These are phyloP conservation scores for Linum tenue DNA, from an alignment of 345 rosid genomes.

Conservation along the genomic window DNA sequence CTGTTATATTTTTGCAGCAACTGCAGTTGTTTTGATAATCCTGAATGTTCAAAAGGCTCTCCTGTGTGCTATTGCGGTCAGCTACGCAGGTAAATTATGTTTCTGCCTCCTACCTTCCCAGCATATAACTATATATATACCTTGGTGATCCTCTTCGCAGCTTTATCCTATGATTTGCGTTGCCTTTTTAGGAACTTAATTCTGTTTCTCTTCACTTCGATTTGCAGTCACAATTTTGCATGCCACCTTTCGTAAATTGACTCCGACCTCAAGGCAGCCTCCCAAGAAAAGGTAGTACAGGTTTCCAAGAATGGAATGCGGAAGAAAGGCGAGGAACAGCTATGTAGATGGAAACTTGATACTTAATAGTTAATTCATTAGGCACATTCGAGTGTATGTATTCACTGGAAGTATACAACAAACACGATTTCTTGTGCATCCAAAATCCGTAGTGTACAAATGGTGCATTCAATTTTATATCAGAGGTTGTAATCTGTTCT, in stretches of 20 bases:
- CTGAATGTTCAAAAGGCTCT: constrained; percentile 86
- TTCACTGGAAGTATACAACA: too few relatives aligned
- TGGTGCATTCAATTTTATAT: too few relatives aligned
- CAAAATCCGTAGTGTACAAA: too few relatives aligned
- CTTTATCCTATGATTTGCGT: not conserved
- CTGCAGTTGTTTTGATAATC: constrained; percentile 48
- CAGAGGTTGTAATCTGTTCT: too few relatives aligned
- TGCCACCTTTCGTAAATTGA: constrained; percentile 69
- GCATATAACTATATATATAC: not conserved
- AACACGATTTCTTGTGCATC: too few relatives aligned
- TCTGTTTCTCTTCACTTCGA: too few relatives aligned
- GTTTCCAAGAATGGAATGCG: constrained; percentile 1
- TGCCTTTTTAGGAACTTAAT: constrained; percentile 3
- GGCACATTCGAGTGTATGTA: too few relatives aligned
- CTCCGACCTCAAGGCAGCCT: constrained; percentile 42
- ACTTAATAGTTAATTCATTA: too few relatives aligned
- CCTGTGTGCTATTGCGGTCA: constrained; percentile 50
- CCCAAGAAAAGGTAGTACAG: constrained; percentile 14
- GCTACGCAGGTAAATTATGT: constrained; percentile 57
- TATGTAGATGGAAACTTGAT: not conserved
- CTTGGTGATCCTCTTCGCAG: not conserved
- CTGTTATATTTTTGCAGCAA: constrained; percentile 62
- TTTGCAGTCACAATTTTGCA: constrained; percentile 63
- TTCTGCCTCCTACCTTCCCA: too few relatives aligned
- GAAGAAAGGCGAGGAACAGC: not conserved